Percentiles rank a stretch among this genome's conserved stretches.
Conservation (phyloP, 495 filamentous ascomycete species). For the Penicillium antarcticum region DNA sequence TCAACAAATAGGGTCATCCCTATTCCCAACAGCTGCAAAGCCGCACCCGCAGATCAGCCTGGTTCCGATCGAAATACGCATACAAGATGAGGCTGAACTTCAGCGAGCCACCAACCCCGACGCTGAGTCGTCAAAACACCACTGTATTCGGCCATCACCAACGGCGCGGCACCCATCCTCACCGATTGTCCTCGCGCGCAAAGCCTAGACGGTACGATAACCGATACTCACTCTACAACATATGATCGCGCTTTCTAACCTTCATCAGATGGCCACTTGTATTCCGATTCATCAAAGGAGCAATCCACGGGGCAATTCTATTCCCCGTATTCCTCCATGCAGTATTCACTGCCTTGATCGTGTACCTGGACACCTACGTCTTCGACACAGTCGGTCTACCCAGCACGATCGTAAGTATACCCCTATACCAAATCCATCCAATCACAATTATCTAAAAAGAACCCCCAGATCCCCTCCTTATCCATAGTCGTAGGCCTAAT, state of each 20-base stretch:
- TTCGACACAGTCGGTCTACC: slow-evolving; percentile 58
- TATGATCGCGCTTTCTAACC: background rate
- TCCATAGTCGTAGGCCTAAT: slow-evolving; percentile 79
- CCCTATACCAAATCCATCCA: background rate
- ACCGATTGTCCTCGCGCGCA: slow-evolving; percentile 43
- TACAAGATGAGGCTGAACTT: slow-evolving; percentile 33
- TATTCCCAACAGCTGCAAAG: background rate
- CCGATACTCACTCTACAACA: background rate
- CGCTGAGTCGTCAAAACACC: slow-evolving; percentile 35
- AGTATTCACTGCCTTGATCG: slow-evolving; percentile 59
- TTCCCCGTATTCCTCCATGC: slow-evolving; percentile 64
- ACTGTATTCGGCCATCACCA: slow-evolving; percentile 27
- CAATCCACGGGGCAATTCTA: slow-evolving; percentile 64
- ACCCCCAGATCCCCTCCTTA: slow-evolving; percentile 60
- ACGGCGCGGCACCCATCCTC: slow-evolving; percentile 35
- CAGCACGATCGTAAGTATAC: slow-evolving; percentile 52
- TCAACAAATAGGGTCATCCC: background rate
- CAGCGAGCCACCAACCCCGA: slow-evolving; percentile 37
- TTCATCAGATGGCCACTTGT: slow-evolving; percentile 63
- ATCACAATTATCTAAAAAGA: background rate
- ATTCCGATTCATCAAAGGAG: slow-evolving; percentile 72
- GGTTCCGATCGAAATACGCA: background rate
- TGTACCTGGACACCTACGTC: slow-evolving; percentile 58
- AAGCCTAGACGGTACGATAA: slow-evolving; percentile 54
- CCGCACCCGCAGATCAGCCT: too few species aligned